Evolutionary conservation across 2,329 filamentous ascomycete species (phyloP).

Genomic region (Xylariaceae sp.): DNA sequence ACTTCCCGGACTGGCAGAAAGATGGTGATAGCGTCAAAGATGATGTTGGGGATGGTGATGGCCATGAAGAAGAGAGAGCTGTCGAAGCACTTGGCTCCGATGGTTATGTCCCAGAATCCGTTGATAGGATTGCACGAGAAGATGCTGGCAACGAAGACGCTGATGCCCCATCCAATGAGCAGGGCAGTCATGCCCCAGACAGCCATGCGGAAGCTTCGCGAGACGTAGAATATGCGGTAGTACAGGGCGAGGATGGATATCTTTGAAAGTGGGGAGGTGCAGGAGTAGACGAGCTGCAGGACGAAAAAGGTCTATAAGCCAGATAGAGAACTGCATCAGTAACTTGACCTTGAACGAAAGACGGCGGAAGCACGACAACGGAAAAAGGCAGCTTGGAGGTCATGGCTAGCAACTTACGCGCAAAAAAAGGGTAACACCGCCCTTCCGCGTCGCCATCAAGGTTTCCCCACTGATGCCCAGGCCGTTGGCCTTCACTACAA

Average conservation of each 20-base stretch:
- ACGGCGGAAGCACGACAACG: too few species aligned
- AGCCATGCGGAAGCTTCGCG: not conserved
- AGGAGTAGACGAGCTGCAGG: not conserved
- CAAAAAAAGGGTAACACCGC: not conserved
- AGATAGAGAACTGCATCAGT: too few species aligned
- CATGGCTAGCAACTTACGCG: not conserved
- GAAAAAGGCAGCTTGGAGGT: too few species aligned
- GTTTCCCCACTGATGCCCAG: not conserved
- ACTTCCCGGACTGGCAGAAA: not conserved
- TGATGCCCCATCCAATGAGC: not conserved
- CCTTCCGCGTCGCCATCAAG: not conserved
- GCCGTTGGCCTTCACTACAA: not conserved
- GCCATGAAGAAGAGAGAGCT: not conserved
- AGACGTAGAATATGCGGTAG: not conserved
- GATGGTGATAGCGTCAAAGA: not conserved
- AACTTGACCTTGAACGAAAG: too few species aligned
- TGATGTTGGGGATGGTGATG: conserved; percentile 1
- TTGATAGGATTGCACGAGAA: not conserved
- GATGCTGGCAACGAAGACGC: not conserved
- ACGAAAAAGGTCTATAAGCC: not conserved
- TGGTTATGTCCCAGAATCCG: not conserved
- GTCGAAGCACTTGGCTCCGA: not conserved
- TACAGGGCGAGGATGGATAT: not conserved
- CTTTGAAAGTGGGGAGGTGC: not conserved
- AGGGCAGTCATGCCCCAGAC: not conserved